Evolutionary conservation across 179 eudicot genomes (phyloP).

Genomic region (Camellia oleifera): DNA sequence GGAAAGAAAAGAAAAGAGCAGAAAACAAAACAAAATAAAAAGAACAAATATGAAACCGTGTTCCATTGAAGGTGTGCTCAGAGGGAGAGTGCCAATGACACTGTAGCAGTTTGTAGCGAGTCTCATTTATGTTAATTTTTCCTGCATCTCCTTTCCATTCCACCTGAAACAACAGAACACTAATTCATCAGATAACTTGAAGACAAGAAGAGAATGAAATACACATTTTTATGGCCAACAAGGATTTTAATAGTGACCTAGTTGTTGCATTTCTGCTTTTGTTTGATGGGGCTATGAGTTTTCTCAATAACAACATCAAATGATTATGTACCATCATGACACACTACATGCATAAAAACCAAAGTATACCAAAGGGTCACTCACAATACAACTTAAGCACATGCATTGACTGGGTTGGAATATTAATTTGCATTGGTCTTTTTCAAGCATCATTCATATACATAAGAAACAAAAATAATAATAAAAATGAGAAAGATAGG

Average conservation of each 20-base stretch:
- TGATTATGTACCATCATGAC: neutral
- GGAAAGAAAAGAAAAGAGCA: too few species aligned
- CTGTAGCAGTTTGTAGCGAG: conserved; percentile 25
- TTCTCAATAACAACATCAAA: neutral
- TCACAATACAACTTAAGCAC: too few species aligned
- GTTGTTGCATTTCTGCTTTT: neutral
- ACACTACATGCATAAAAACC: neutral
- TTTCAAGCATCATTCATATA: too few species aligned
- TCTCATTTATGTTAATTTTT: conserved; percentile 34
- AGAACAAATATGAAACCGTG: conserved; percentile 18
- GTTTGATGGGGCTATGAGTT: neutral
- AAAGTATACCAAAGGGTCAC: too few species aligned
- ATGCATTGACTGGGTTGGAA: neutral
- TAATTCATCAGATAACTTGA: too few species aligned
- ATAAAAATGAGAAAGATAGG: neutral
- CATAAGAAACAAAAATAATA: neutral
- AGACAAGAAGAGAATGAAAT: neutral
- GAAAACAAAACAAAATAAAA: too few species aligned
- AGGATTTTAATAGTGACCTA: neutral
- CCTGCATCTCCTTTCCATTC: conserved; percentile 40
- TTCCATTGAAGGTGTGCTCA: conserved; percentile 39
- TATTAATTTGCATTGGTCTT: neutral
- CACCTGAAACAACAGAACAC: conserved; percentile 25
- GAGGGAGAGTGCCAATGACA: conserved; percentile 50
- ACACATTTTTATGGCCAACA: neutral